phyloP scores from a whole-genome alignment of 495 filamentous ascomycete species.

The Neurospora sublineolata region DNA sequence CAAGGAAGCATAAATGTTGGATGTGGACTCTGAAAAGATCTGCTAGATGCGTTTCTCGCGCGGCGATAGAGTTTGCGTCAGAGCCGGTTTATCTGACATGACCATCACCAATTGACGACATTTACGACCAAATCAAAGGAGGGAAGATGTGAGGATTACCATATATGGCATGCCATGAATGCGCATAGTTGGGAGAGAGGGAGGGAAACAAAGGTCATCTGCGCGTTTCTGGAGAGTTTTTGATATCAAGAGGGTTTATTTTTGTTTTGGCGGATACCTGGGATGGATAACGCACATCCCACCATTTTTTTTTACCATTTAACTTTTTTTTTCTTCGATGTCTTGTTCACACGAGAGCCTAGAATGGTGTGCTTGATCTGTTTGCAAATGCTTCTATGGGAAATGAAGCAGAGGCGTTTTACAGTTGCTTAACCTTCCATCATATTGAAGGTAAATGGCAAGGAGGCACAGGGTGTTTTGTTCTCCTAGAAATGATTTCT shows the following conservation, averaged over 20 bases:
- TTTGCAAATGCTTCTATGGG: not conserved
- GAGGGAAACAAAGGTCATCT: not conserved
- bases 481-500: not conserved
- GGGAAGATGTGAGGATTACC: slow-evolving; percentile 1
- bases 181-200: not conserved
- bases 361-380: not conserved
- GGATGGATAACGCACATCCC: not conserved
- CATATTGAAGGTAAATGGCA: not conserved
- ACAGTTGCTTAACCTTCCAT: not conserved
- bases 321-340: not conserved
- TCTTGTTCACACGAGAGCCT: not conserved
- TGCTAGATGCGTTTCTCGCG: not conserved
- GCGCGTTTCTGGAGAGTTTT: not conserved
- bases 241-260: not conserved
- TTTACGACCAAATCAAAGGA: not conserved
- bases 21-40: not conserved
- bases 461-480: not conserved
- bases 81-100: not conserved
- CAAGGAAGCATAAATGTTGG: not conserved
- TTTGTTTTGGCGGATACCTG: not conserved
- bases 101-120: not conserved
- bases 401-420: not conserved
- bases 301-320: not conserved
- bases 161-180: not conserved
- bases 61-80: not conserved